phyloP scores from a whole-genome alignment of 495 filamentous ascomycete species.

The Daldinia decipiens region DNA sequence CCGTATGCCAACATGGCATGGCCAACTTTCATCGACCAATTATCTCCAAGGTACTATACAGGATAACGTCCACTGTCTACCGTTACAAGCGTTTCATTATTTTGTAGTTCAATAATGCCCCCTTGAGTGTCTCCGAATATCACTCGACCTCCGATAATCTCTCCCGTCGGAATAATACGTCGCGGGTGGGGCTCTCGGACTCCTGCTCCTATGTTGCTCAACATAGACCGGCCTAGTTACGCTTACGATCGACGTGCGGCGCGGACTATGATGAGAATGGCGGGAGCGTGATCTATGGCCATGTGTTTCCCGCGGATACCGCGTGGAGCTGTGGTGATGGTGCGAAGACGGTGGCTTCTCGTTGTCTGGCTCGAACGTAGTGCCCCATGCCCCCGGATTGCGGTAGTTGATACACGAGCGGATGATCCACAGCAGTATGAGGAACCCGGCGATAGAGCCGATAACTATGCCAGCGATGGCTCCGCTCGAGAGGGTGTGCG shows the following conservation, averaged over 20 bases:
- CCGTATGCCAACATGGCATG: background rate
- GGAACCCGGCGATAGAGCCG: constrained; percentile 65
- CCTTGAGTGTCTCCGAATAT: constrained; percentile 30
- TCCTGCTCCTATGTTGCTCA: constrained; percentile 32
- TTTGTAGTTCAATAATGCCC: constrained; percentile 10
- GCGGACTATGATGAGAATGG: constrained; percentile 40
- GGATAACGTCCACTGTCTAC: background rate
- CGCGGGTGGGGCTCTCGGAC: constrained; percentile 40
- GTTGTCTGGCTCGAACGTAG: constrained; percentile 39
- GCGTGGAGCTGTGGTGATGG: constrained; percentile 21
- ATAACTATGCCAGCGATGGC: constrained; percentile 70
- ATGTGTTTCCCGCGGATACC: constrained; percentile 37
- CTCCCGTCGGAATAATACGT: constrained; percentile 40
- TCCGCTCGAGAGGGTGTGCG: constrained; percentile 60
- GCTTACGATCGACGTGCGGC: constrained; percentile 38
- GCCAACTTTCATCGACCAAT: background rate
- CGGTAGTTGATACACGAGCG: constrained; percentile 54
- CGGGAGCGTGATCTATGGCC: constrained; percentile 41
- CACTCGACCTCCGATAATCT: constrained; percentile 36
- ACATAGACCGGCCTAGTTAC: constrained; percentile 41
- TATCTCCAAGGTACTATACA: background rate
- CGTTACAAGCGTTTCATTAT: background rate
- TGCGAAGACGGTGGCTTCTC: constrained; percentile 41
- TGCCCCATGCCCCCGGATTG: constrained; percentile 44
- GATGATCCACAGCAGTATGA: constrained; percentile 65